Conservation (phyloP, 148 eudicot species). For the Chenopodium quinoa region DNA sequence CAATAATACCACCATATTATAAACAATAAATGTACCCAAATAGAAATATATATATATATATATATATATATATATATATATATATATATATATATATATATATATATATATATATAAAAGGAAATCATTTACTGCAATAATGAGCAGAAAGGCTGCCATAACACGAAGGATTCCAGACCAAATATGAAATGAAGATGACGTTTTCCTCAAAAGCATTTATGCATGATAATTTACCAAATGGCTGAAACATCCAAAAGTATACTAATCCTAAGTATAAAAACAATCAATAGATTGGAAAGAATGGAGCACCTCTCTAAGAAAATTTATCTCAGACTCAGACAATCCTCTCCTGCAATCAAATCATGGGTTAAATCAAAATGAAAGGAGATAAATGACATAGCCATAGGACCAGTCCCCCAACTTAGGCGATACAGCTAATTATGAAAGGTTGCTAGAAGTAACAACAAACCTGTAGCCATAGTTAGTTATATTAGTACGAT, state of each 20-base stretch:
- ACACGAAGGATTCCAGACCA: background rate
- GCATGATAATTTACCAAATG: background rate
- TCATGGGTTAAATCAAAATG: slow-evolving; percentile 11
- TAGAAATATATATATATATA: background rate
- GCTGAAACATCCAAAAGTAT: slow-evolving; percentile 2
- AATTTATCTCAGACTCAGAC: slow-evolving; percentile 75
- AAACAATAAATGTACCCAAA: background rate
- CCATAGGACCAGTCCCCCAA: background rate
- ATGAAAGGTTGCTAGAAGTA: background rate
- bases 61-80: too few species aligned
- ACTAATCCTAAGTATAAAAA: background rate
- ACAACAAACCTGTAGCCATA: slow-evolving; percentile 83
- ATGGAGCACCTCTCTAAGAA: slow-evolving; percentile 64
- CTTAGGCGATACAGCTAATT: background rate
- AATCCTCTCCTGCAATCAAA: slow-evolving; percentile 79
- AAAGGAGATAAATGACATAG: background rate
- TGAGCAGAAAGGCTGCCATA: background rate
- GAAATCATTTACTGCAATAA: slow-evolving; percentile 6
- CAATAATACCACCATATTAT: slow-evolving; percentile 11
- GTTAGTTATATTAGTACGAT: slow-evolving; percentile 45
- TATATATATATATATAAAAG: too few species aligned
- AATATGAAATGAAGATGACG: background rate
- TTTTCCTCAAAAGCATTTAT: slow-evolving; percentile 9
- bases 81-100: too few species aligned
- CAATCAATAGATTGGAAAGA: background rate